These are phyloP conservation scores for Emmonsia crescens DNA, from an alignment of 2,329 filamentous ascomycete species.

Conservation along the genomic window DNA sequence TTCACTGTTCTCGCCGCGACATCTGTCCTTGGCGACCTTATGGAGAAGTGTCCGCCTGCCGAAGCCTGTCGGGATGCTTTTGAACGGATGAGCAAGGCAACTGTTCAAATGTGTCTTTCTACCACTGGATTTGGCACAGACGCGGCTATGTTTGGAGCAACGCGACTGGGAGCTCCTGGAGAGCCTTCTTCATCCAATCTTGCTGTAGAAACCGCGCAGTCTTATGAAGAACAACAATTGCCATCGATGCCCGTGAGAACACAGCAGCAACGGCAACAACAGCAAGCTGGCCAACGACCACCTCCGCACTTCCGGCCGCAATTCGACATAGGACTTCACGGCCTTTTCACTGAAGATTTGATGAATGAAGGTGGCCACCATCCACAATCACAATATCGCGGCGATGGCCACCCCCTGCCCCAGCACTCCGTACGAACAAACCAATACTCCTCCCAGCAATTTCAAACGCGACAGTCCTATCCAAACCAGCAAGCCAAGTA, in stretches of 20 bases:
- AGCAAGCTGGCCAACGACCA: not conserved
- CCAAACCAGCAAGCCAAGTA: not conserved
- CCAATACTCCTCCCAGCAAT: not conserved
- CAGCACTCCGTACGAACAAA: not conserved
- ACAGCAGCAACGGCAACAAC: not conserved
- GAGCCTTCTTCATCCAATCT: not conserved
- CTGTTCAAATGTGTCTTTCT: conserved; percentile 85
- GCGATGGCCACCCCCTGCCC: not conserved
- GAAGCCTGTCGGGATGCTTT: conserved; percentile 93
- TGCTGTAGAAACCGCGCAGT: not conserved
- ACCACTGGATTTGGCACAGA: conserved; percentile 63
- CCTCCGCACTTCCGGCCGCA: not conserved
- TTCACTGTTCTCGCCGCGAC: conserved; percentile 90
- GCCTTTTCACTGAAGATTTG: not conserved
- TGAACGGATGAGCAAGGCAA: conserved; percentile 87
- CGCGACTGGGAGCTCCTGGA: not conserved
- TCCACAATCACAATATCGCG: not conserved
- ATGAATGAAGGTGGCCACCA: not conserved
- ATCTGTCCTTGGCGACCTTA: conserved; percentile 81
- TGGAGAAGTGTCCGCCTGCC: conserved; percentile 88
- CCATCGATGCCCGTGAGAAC: not conserved
- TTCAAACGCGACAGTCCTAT: not conserved
- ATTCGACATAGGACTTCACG: not conserved
- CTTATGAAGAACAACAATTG: not conserved
- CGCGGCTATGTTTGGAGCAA: not conserved